Base-by-base conservation (phyloP, 441 rosid genomes). In the Biscutella laevigata region DNA sequence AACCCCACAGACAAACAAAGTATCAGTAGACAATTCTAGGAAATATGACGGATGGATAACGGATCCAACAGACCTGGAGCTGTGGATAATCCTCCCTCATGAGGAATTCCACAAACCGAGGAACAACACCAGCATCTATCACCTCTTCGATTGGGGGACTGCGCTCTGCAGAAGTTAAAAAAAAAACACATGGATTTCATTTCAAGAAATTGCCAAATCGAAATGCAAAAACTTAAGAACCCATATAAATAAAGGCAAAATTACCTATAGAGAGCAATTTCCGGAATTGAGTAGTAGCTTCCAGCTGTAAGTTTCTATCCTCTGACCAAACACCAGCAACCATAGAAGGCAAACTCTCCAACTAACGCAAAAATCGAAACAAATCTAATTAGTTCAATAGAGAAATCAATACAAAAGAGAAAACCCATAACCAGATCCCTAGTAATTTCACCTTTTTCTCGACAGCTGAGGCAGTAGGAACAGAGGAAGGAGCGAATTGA, bases 91-190 rank as follows among this genome's bases (percentile, higher is more conserved):
- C 91, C 51, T 77, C 94, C 71, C 78, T 82, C 71, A 43, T 70
- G 42, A 86, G 97, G 59, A 89, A 86, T 66, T 86, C 95, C 26
- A 84, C 94, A 69, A 89, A 84, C 22, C 84, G 87, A 40, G 91
- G 94, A 53, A 89, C 87, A 34, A 84, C 94, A 22, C 95, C 94
- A 47, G 87, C 64, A 48, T 51, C 71, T 42, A 89, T 86, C 57
- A 89, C 94, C 77, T 89, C 91, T 20, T 80, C 85, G 30, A 89
- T 89, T 7, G 94, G 94, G 14, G 91, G 97, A 68, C 91, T 76
- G 34, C 88, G 84, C 67, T 89, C 97, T 89, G 60, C 1, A 5
- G 48, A 55, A 16, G 37, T 21, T 2, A 36, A 16, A 5, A 1
- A 43, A 11, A 12, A 10, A 5, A 12, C 12, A 13, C 24, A 33